A percentile compares a stretch with the other conserved stretches of the same genome.
Evolutionary conservation across 768 basidiomycete genomes (phyloP).

Genomic region (Podaxis sp.): DNA sequence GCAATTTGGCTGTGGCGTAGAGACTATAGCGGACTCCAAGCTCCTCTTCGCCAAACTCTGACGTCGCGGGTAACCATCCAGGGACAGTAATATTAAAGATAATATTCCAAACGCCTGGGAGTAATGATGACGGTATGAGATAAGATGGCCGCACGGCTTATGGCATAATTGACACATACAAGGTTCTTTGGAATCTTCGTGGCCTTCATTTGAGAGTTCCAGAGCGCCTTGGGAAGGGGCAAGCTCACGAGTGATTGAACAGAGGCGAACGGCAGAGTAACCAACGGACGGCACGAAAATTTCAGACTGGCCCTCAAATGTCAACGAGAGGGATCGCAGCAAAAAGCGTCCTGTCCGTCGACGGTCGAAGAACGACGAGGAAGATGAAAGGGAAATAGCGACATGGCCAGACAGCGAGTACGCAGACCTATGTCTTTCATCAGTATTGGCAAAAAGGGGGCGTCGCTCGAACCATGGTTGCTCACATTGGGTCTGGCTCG

Average conservation of each 20-base stretch:
- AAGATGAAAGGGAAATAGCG: constrained; percentile 58
- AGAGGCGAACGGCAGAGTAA: constrained; percentile 70
- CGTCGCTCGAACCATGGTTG: background rate
- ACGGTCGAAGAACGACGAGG: constrained; percentile 56
- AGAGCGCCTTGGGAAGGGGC: constrained; percentile 44
- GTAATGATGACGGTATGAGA: background rate
- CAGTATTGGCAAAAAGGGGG: background rate
- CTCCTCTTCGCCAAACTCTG: constrained; percentile 48
- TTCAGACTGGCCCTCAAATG: constrained; percentile 88
- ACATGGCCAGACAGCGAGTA: constrained; percentile 89
- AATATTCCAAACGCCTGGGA: constrained; percentile 62
- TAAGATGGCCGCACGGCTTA: background rate
- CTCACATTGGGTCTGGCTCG: constrained; percentile 64
- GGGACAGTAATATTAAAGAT: constrained; percentile 83
- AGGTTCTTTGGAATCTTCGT: constrained; percentile 53
- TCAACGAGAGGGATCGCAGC: constrained; percentile 69
- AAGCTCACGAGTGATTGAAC: constrained; percentile 65
- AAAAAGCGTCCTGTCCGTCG: constrained; percentile 50
- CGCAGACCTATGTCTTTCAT: constrained; percentile 56
- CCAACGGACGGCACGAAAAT: constrained; percentile 60
- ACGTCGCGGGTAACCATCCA: constrained; percentile 81
- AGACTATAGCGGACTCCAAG: constrained; percentile 66
- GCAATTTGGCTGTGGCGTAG: constrained; percentile 64
- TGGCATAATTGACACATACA: constrained; percentile 34
- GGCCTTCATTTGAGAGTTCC: constrained; percentile 64